These are phyloP conservation scores for Lachnellula occidentalis DNA, from an alignment of 2,329 filamentous ascomycete species.

Conservation along the genomic window DNA sequence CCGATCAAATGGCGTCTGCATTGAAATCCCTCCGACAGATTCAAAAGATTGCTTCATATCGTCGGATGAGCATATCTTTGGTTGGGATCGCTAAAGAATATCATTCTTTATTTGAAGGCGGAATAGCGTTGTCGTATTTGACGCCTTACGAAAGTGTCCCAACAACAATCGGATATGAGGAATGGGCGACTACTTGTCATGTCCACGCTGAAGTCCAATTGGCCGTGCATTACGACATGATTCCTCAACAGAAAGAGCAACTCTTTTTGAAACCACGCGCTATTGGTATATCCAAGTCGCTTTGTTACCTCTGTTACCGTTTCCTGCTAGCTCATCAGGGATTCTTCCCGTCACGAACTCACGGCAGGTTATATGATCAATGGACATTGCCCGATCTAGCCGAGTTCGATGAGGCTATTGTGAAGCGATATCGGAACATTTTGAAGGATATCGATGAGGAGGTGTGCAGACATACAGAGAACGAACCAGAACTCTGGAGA, in stretches of 20 bases:
- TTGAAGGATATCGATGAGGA: constrained; percentile 2
- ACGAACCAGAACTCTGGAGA: constrained; percentile 7
- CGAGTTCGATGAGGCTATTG: constrained; percentile 1
- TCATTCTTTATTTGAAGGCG: constrained; percentile 1
- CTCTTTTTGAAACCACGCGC: not conserved
- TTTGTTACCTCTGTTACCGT: constrained; percentile 13
- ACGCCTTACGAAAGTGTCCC: constrained; percentile 3
- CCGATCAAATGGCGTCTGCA: constrained; percentile 5
- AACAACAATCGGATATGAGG: constrained; percentile 8
- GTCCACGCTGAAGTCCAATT: constrained; percentile 13
- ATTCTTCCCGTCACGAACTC: constrained; percentile 11
- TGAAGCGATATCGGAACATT: constrained; percentile 4
- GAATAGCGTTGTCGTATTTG: constrained; percentile 4
- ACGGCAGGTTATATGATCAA: constrained; percentile 12
- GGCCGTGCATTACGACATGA: constrained; percentile 8
- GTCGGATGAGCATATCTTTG: constrained; percentile 7
- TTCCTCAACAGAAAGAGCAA: not conserved
- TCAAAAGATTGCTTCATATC: constrained; percentile 11
- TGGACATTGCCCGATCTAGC: constrained; percentile 11
- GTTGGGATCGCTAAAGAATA: constrained; percentile 1
- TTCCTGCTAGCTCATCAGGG: constrained; percentile 5
- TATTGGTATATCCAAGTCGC: constrained; percentile 12
- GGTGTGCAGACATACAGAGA: constrained; percentile 1
- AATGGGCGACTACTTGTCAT: constrained; percentile 11
- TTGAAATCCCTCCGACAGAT: constrained; percentile 12